phyloP scores from a whole-genome alignment of 352 stramenopile genomes.

The Globisporangium paddicum region DNA sequence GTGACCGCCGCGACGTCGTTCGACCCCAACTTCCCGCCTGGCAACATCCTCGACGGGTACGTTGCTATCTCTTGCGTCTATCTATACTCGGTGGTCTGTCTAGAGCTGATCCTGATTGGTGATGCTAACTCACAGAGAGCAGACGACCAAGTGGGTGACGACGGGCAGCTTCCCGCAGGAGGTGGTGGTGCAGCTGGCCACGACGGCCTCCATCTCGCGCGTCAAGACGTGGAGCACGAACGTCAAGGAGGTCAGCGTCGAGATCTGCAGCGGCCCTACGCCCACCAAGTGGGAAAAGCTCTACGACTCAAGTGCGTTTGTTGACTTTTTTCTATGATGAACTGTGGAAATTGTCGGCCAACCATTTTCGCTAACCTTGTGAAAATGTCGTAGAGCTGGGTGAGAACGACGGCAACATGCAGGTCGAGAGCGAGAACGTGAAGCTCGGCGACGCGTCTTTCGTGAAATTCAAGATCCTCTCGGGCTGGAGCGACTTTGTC shows the following conservation, averaged over 20 bases:
- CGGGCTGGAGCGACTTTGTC: conserved; percentile 80
- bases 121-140: too few species aligned
- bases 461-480: conserved; percentile 82
- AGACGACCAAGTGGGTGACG: conserved; percentile 78
- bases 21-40: conserved; percentile 56
- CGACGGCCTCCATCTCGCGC: conserved; percentile 63
- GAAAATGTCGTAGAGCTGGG: conserved; percentile 44
- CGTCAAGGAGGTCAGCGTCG: conserved; percentile 64
- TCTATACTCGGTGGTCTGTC: too few species aligned
- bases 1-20: conserved; percentile 79
- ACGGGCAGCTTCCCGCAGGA: conserved; percentile 80
- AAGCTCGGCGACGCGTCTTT: conserved; percentile 72
- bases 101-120: too few species aligned
- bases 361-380: neutral
- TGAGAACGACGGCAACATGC: conserved; percentile 78
- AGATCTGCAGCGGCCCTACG: conserved; percentile 60
- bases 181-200: conserved; percentile 76
- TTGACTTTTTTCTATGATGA: neutral
- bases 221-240: conserved; percentile 81
- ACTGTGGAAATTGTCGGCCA: neutral
- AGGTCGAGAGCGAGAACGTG: conserved; percentile 73
- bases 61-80: too few species aligned
- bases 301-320: conserved; percentile 60
- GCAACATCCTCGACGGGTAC: conserved; percentile 80
- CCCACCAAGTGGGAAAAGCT: conserved; percentile 82